Evolutionary conservation across 176 grass and related monocot species (phyloP), one percentile per base, ranked within the genome.

Genomic region (Stipa capillata): DNA sequence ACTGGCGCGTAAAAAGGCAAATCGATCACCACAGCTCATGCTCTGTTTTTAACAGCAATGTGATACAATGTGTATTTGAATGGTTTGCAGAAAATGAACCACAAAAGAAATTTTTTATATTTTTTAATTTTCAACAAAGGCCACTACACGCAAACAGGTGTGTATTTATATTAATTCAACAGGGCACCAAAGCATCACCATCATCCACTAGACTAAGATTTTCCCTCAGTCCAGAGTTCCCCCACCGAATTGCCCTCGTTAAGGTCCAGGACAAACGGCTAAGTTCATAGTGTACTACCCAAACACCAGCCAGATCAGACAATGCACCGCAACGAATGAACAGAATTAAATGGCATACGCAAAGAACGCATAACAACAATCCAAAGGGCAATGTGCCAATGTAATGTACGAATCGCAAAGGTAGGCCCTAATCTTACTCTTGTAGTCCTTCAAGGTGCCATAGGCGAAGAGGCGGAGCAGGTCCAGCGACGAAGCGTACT

Each of bases 401-500:
- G 62, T 24, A 37, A 64, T 28, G 61, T 52, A 27, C 2, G 10
- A 63, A 81, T 54, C 16, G 52, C 15, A 31, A 60, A 53, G 53
- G 27, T 25, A 33, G 5, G 17, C 12, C 27, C 6, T 43, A 60
- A 50, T 84, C 90, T 80, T 91, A 99, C 97, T 87, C 81, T 89
- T 99, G 74, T 99, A 99, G 89, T 99, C 92, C 35, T 77, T 93
- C 92, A 94, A 91, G 48, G 92, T 99, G 51, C 97, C 97, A 18
- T 99, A 96, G 62, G 97, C 97, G 64, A 99, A 99, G 74, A 99
- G 86, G 48, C 90, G 85, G 60, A 99, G 97, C 60, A 99, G 59
- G 63, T 99, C 97, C 73, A 96, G 83, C 33, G 97, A 99, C 60
- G 90, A 90, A 16, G 92, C 89, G 61, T 95, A 83, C 74, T 96